These are phyloP conservation scores for Aspergillus chevalieri DNA, from an alignment of 2,329 filamentous ascomycete genomes.

Conservation along the genomic window DNA sequence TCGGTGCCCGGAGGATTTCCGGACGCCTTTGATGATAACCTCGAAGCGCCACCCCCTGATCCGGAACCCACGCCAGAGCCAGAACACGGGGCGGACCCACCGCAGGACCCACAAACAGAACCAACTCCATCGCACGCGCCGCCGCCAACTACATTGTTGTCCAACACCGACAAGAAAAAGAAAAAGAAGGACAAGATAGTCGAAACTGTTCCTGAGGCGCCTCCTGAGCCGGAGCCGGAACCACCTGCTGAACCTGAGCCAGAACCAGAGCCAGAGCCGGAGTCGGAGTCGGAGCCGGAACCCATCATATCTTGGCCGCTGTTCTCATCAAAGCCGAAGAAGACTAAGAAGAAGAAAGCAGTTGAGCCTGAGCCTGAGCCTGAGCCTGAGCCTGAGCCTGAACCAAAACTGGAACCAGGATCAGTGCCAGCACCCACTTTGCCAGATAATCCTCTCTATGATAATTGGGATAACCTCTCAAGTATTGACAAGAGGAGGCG, in stretches of 20 bases:
- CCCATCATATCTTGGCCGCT: not conserved
- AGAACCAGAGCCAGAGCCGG: conserved; percentile 19
- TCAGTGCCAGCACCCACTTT: conserved; percentile 21
- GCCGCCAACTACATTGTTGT: too few relatives aligned
- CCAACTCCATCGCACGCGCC: not conserved
- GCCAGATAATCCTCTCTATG: conserved; percentile 33
- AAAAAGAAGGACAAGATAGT: not conserved
- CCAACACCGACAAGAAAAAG: not conserved
- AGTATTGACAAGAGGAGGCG: conserved; percentile 43
- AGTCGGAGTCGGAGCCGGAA: conserved; percentile 18
- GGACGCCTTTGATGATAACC: conserved; percentile 43
- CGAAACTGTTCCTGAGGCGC: not conserved
- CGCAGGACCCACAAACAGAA: conserved; percentile 19
- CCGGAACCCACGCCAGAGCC: conserved; percentile 25
- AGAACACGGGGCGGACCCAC: conserved; percentile 26
- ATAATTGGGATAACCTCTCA: conserved; percentile 27
- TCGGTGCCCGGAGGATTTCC: conserved; percentile 56
- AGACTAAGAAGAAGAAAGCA: not conserved
- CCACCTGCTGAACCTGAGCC: conserved; percentile 29
- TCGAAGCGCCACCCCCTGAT: conserved; percentile 16
- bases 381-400: not conserved
- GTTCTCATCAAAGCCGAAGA: not conserved
- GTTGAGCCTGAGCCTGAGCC: not conserved
- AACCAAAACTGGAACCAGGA: conserved; percentile 18
- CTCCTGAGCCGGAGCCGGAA: conserved; percentile 13